Base-by-base conservation (phyloP, 768 basidiomycete species). In the Mycena leptocephala region DNA sequence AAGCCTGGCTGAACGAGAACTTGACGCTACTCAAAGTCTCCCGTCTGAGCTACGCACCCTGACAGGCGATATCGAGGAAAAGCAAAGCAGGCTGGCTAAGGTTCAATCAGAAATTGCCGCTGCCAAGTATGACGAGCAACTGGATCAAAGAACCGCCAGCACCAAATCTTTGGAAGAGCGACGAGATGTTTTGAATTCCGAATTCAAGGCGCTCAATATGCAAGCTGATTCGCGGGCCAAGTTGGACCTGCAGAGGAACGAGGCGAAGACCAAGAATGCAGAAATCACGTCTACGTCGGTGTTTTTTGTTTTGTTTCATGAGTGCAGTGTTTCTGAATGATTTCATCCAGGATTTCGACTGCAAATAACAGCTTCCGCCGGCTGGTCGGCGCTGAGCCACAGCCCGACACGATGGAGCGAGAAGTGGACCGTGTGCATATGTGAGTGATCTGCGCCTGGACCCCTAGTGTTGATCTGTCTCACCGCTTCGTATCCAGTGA, bases 181-280 rank as follows among this genome's bases (percentile, higher is more conserved):
- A 59, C 88, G 94, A 64, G 96, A 97, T 22, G 82, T 83, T 24
- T 85, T 98, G 74, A 95, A 93, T 69, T 78, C 83, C 0, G 97
- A 98, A 75, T 88, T 97, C 51, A 88, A 91, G 37, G 85, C 88
- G 2, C 84, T 98, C 79, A 96, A 92, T 78, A 80, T 91, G 56
- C 97, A 99, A 82, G 94, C 95, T 0, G 95, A 97, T 68, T 87
- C 92, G 1, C 88, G 98, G 55, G 96, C 97, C 2, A 94, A 92
- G 79, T 83, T 99, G 66, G 92, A 94, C 48, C 80, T 98, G 76
- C 95, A 96, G 81, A 88, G 93, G 74, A 87, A 86, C 1, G 95
- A 97, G 77, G 82, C 93, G 55, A 91, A 89, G 82, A 88, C 85
- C 70, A 95, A 95, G 85, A 86, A 87, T 56, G 86, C 86, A 20